Evolutionary conservation across 257 asterid species (phyloP).

Genomic region (Misopates orontium): DNA sequence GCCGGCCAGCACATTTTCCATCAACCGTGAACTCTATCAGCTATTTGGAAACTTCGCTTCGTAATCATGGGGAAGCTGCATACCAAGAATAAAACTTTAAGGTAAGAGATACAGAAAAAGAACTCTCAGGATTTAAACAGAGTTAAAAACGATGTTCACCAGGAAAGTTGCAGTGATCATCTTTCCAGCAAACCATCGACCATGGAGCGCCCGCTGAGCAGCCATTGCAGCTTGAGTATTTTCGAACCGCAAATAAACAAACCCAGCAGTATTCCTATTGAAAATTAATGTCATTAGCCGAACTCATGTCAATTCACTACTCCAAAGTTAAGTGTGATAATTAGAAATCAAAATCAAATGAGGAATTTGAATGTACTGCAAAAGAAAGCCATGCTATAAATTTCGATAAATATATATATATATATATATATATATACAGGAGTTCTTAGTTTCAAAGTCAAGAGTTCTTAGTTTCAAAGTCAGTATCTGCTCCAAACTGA

Average conservation of each 20-base stretch:
- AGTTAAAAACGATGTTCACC: constrained; percentile 36
- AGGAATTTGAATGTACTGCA: not conserved
- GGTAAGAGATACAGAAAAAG: not conserved
- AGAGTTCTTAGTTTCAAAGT: too few relatives aligned
- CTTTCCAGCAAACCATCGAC: constrained; percentile 83
- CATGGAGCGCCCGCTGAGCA: constrained; percentile 72
- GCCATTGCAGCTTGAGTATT: constrained; percentile 47
- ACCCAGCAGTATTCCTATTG: constrained; percentile 61
- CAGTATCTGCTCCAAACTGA: not conserved
- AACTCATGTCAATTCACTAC: not conserved
- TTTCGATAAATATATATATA: not conserved
- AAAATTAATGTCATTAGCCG: constrained; percentile 14
- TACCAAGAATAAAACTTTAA: not conserved
- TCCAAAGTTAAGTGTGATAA: not conserved
- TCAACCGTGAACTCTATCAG: constrained; percentile 30
- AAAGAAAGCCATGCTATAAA: not conserved
- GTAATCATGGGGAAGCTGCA: constrained; percentile 49
- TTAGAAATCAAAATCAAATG: not conserved
- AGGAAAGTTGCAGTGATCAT: constrained; percentile 74
- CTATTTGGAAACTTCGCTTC: constrained; percentile 53
- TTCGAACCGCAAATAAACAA: constrained; percentile 67
- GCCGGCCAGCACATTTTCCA: not conserved
- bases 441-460: not conserved
- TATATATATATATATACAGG: not conserved
- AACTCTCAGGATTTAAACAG: not conserved